These are phyloP conservation scores for Phytophthora nicotianae DNA, from an alignment of 352 stramenopile genomes.

Conservation along the genomic window DNA sequence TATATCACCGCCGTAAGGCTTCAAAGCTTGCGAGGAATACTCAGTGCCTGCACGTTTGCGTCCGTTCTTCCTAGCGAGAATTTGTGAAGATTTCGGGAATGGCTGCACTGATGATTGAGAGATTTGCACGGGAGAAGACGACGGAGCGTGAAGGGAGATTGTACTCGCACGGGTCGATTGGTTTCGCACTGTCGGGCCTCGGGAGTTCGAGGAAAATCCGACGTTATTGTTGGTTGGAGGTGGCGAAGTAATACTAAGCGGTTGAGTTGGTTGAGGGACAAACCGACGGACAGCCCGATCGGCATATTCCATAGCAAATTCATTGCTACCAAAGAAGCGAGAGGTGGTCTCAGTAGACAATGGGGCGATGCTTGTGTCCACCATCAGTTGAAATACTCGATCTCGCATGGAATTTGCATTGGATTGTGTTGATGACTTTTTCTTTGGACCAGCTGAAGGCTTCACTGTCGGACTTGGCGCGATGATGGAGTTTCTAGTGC, in stretches of 20 bases:
- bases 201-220: background rate
- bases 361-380: conserved; percentile 45
- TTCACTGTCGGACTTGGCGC: conserved; percentile 6
- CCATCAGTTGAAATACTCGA: conserved; percentile 37
- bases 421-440: conserved; percentile 5
- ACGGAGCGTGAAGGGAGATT: background rate
- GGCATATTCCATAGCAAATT: conserved; percentile 71
- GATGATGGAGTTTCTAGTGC: background rate
- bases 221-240: background rate
- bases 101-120: conserved; percentile 7
- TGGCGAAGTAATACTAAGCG: background rate
- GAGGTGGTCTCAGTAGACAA: conserved; percentile 4
- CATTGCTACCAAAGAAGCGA: conserved; percentile 45
- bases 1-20: conserved; percentile 77
- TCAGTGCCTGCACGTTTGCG: conserved; percentile 43
- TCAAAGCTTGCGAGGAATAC: conserved; percentile 51
- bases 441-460: conserved; percentile 8
- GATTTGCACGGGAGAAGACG: conserved; percentile 1
- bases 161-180: conserved; percentile 14
- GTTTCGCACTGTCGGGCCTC: conserved; percentile 9
- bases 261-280: conserved; percentile 16
- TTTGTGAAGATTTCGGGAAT: conserved; percentile 28
- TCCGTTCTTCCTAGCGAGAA: conserved; percentile 46
- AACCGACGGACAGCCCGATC: conserved; percentile 39
- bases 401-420: conserved; percentile 20